Percentiles rank a stretch among this genome's conserved stretches.
phyloP scores from a whole-genome alignment of 192 early-diverging fungal species.

The Podila horticola region DNA sequence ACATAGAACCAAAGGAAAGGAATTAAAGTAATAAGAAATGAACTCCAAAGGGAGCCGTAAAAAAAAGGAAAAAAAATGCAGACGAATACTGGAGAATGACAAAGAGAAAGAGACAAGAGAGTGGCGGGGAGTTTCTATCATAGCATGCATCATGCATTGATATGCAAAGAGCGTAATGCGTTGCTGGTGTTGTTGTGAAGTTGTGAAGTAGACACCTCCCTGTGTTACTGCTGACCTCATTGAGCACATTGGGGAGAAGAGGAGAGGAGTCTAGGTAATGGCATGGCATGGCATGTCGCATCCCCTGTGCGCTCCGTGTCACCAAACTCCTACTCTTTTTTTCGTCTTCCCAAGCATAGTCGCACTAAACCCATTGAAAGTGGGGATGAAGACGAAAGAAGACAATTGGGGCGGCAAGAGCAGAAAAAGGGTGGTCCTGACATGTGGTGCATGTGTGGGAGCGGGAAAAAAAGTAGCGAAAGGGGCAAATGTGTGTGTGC shows the following conservation, averaged over 20 bases:
- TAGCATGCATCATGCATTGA: conserved; percentile 5
- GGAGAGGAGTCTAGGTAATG: too few relatives aligned
- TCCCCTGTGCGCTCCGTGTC: too few relatives aligned
- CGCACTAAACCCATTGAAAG: not conserved
- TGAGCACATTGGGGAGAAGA: not conserved
- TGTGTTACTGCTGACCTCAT: conserved; percentile 5
- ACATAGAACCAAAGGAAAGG: too few relatives aligned
- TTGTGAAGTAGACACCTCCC: not conserved
- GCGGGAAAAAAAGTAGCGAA: not conserved
- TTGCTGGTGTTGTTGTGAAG: too few relatives aligned
- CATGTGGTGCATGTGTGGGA: not conserved
- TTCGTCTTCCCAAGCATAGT: not conserved
- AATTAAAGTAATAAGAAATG: too few relatives aligned
- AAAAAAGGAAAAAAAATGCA: not conserved
- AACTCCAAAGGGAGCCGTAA: not conserved
- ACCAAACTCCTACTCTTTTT: not conserved
- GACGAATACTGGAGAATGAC: not conserved
- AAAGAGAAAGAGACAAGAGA: not conserved
- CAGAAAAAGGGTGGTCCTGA: not conserved
- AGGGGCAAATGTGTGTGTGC: not conserved
- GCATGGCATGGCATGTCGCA: too few relatives aligned
- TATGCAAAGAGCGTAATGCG: not conserved
- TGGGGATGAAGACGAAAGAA: not conserved
- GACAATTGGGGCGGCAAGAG: not conserved
- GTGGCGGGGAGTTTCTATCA: too few relatives aligned